phyloP scores from a whole-genome alignment of 2,329 filamentous ascomycete species.

The Apiospora aurea region DNA sequence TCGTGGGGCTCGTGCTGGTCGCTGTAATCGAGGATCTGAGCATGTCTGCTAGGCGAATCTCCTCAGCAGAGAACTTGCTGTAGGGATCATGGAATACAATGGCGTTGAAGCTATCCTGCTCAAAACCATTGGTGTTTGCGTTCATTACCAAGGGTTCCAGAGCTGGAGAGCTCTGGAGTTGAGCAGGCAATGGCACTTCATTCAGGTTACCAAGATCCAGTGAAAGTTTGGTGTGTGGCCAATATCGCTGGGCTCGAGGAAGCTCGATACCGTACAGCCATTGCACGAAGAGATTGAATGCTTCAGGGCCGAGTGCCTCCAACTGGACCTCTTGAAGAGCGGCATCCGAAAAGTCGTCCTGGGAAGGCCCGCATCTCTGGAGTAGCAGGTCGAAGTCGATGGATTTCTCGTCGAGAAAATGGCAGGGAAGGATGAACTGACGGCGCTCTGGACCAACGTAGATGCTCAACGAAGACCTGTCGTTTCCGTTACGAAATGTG shows the following conservation, averaged over 20 bases:
- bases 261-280: constrained; percentile 10
- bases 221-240: not conserved
- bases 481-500: not conserved
- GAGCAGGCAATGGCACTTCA: not conserved
- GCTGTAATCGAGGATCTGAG: not conserved
- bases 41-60: constrained; percentile 6
- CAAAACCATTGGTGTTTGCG: not conserved
- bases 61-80: not conserved
- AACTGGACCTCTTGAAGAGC: not conserved
- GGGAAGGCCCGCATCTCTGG: not conserved
- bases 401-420: not conserved
- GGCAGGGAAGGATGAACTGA: not conserved
- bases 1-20: too few relatives aligned
- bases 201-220: not conserved
- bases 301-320: not conserved
- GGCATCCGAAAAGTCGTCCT: too few relatives aligned
- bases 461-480: not conserved
- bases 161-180: not conserved
- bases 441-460: not conserved
- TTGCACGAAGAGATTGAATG: constrained; percentile 17
- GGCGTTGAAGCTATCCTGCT: not conserved
- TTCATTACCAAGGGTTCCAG: not conserved
- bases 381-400: not conserved
- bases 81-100: not conserved
- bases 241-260: not conserved